Evolutionary conservation across 805 yeast species (phyloP), one percentile per base, ranked within the genome.

Genomic region (Myxozyma nipponensis): DNA sequence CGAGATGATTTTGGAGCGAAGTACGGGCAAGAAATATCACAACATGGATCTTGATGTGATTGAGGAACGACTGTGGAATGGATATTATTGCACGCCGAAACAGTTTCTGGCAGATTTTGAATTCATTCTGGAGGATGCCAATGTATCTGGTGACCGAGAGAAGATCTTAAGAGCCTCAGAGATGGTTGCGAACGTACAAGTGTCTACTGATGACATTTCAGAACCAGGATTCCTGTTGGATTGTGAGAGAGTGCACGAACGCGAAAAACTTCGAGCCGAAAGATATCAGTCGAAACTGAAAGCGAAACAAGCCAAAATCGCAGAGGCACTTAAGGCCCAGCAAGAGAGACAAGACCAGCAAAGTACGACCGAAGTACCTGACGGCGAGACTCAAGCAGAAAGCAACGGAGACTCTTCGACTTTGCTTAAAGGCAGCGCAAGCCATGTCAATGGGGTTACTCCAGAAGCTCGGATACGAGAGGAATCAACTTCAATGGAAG

Each of bases 21-120:
- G 81, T 0, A 84, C 95, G 0, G 95, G 93, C 2, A 79, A 78
- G 49, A 75, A 73, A 57, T 91, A 75, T 63, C 77, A 75, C 70
- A 93, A 93, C 61, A 93, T 93, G 86, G 98, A 93, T 63, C 71
- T 93, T 47, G 98, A 93, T 63, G 83, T 89, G 17, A 79, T 93
- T 30, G 98, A 93, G 63, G 98, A 93, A 65, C 75, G 98, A 51
- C 69, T 93, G 47, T 93, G 98, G 98, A 93, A 93, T 67, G 98
- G 98, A 0, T 93, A 70, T 66, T 93, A 93, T 63, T 83, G 87
- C 35, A 96, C 89, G 62, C 97, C 98, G 13, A 83, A 81, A 57
- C 97, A 93, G 65, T 91, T 86, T 63, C 70, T 90, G 60, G 79
- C 77, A 58, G 98, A 93, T 64, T 77, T 93, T 39, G 88, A 83